Percentiles rank a stretch among this genome's conserved stretches.
Evolutionary conservation across 208 protist genomes (phyloP).

Genomic region (Kentomonas sorsogonicus): DNA sequence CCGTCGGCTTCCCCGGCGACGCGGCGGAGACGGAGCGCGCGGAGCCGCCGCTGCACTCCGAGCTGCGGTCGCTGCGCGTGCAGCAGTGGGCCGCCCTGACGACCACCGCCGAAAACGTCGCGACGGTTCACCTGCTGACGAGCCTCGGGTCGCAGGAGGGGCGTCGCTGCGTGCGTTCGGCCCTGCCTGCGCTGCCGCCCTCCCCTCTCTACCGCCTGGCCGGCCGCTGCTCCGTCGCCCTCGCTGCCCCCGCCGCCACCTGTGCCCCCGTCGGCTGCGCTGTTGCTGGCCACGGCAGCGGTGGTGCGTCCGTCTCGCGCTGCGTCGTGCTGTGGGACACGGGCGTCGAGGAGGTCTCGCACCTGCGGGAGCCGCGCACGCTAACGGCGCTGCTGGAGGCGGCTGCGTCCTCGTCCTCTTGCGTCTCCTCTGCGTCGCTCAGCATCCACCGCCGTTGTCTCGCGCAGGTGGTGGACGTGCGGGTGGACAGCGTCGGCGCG

Average conservation of each 20-base stretch:
- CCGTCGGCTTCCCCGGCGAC: not conserved
- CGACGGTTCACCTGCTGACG: slow-evolving; percentile 65
- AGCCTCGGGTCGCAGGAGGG: slow-evolving; percentile 34
- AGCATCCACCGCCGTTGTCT: too few species aligned
- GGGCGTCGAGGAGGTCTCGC: slow-evolving; percentile 52
- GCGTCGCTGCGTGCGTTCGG: slow-evolving; percentile 38
- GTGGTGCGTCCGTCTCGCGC: not conserved
- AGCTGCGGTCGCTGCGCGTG: slow-evolving; percentile 14
- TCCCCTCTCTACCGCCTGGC: slow-evolving; percentile 26
- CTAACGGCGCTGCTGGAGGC: slow-evolving; percentile 34
- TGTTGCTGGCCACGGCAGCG: slow-evolving; percentile 11
- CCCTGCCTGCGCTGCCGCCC: slow-evolving; percentile 30
- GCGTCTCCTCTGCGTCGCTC: too few species aligned
- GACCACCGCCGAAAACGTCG: too few species aligned
- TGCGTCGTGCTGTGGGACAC: slow-evolving; percentile 52
- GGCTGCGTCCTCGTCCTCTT: too few species aligned
- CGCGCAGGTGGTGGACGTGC: not conserved
- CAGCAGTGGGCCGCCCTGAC: slow-evolving; percentile 33
- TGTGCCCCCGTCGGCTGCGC: slow-evolving; percentile 50
- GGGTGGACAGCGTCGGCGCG: not conserved
- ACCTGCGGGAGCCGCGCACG: slow-evolving; percentile 42
- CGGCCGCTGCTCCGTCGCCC: slow-evolving; percentile 34
- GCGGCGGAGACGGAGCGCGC: not conserved
- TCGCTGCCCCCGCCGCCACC: slow-evolving; percentile 38
- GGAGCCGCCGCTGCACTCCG: not conserved